Base-by-base conservation (phyloP, 345 rosid genomes). In the Sisymbrium altissimum region DNA sequence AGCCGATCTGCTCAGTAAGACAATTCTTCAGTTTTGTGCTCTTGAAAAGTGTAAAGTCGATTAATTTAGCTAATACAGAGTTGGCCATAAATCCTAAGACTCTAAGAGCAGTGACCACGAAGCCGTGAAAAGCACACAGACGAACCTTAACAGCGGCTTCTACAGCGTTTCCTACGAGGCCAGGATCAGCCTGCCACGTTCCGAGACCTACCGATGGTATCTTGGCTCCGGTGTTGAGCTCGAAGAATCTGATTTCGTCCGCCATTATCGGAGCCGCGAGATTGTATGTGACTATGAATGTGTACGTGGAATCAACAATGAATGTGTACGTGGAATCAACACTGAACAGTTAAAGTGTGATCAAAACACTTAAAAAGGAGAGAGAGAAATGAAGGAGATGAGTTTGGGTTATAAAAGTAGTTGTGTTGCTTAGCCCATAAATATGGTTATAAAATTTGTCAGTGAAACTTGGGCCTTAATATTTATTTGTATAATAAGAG, bases 121-220 rank as follows among this genome's bases (percentile, higher is more conserved):
- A 13, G 9, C 23, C 9, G 23, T 11, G 2, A 4, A 1, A n/a
- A n/a, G n/a, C 64, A 36, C 2, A 65, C 29, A 48, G 49, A 66
- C 45, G 65, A 68, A 78, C 81, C 77, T 78, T 78, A 7, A 78
- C 36, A 18, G 81, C 81, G 4, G 84, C 61, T 13, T 73, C 75
- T 6, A 88, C 84, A 49, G 87, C 84, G 41, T 78, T 79, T 21
- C 82, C 92, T 29, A 90, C 92, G 25, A 80, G 75, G 35, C 86
- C 92, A 60, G 89, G 85, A 7, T 50, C 84, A 7, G 92, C 59
- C 66, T 86, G 90, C 91, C 89, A 80, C 3, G 88, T 86, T 43
- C 88, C 90, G 8, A 83, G 73, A 6, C 88, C 88, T 8, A 84
- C 82, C 4, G 82, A 81, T 18, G 90, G 88, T 6, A 86, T 86